Base-by-base conservation (phyloP, 2,329 filamentous ascomycete genomes). In the Diplodia intermedia region DNA sequence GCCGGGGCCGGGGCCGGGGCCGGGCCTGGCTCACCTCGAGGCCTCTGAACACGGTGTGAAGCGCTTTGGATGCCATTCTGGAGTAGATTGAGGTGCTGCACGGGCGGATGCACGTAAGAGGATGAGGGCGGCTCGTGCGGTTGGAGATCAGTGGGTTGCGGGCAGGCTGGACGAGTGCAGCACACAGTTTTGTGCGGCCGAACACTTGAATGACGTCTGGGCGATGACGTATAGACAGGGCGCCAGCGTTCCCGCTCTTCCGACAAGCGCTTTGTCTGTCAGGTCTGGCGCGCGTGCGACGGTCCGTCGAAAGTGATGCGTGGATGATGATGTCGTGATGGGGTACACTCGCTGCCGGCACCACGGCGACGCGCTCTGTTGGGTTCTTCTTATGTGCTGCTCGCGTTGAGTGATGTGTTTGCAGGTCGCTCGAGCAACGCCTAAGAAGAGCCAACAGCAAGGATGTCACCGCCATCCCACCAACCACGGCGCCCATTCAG, bases 41-140 rank as follows among this genome's bases (percentile, higher is more conserved):
- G 73, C 70, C 77, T 52, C 82, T 77, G 52, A 83, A 77, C 75
- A 75, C 77, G 69, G 81, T 73, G 67, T 78, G 78, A 43, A 82
- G 63, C 67, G 74, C 73, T 72, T 75, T 76, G 55, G 80, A 80
- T 47, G 79, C 80, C 81, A 82, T 82, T 18, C 38, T 53, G 12
- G 29, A 26, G 52, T 26, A 69, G 23, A 31, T 31, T 36, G 57
- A 14, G 38, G 5, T 23, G 57, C 75, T 73, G 53, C 71, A 74
- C 47, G 29, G 43, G 63, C 71, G 68, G 71, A 50, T 66, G 23
- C 57, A 53, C 38, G 47, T 33, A 43, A 20, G 47, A 54, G 29
- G 52, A 26, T 31, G 20, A 52, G 11, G 40, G 65, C 29, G 60
- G 43, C 60, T 63, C 29, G 43, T 63, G 60, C 29, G 43, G 57